These are phyloP conservation scores for Alternaria viburni DNA, from an alignment of 2,329 filamentous ascomycete species.

Conservation along the genomic window DNA sequence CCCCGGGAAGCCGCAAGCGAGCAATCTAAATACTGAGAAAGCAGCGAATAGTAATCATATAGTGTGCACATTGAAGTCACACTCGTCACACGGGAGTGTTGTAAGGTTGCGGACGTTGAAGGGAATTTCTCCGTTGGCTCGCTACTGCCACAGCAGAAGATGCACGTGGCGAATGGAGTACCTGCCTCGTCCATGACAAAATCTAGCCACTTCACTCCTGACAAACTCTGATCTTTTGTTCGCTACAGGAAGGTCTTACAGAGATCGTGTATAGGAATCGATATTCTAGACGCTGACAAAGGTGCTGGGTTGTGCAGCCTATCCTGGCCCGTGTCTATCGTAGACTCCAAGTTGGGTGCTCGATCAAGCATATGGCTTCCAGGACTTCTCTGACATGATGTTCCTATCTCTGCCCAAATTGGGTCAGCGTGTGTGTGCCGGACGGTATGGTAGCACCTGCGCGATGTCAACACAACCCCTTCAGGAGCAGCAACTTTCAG, in stretches of 20 bases:
- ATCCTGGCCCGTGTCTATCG: background rate
- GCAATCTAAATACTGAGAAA: background rate
- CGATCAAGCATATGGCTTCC: background rate
- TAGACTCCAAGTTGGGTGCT: background rate
- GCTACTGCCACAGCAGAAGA: background rate
- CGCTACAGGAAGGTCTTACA: background rate
- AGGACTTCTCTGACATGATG: background rate
- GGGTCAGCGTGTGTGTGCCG: background rate
- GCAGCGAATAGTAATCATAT: background rate
- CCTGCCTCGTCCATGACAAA: background rate
- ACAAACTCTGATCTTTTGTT: background rate
- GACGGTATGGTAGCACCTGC: background rate
- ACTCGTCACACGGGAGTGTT: background rate
- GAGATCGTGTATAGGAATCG: background rate
- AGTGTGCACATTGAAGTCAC: background rate
- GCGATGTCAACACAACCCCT: background rate
- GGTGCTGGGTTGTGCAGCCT: background rate
- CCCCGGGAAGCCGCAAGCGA: conserved; percentile 32
- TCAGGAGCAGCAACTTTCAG: background rate
- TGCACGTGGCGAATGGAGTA: background rate
- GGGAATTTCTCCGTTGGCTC: background rate
- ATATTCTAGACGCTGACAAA: background rate
- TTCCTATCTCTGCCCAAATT: background rate
- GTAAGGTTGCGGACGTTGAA: background rate
- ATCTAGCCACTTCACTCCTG: background rate